Base-by-base conservation (phyloP, 495 filamentous ascomycete species). In the Aspergillus egyptiacus region DNA sequence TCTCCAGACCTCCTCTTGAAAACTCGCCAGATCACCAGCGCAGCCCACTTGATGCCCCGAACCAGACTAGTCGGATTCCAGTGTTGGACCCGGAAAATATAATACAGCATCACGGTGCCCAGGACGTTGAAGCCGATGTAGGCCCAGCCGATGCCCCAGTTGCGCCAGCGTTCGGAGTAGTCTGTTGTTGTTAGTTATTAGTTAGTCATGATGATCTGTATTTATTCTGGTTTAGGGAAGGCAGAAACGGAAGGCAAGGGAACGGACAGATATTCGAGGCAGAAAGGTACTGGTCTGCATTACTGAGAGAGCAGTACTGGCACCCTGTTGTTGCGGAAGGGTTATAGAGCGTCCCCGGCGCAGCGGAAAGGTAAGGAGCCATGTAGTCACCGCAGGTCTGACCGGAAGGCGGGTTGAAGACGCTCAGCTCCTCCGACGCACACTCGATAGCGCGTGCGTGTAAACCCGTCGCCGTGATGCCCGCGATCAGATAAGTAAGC, bases 401-500 rank as follows among this genome's bases (percentile, higher is more conserved):
- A 7, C 71, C 74, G 6, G 66, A 54, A 0, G 78, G 77, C 1
- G 79, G 68, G 24, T 72, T 58, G 57, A 82, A 81, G 0, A 72
- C 61, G 25, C 71, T 76, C 19, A 79, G 54, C 52, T 83, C 79
- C 31, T 57, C 61, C 1, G 35, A 35, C 9, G 68, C 54, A 62
- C 78, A 82, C 5, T 55, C 43, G 25, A 82, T 71, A 0, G 51
- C 38, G 3, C 69, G 57, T 2, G 57, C 62, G 40, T 75, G 68
- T 38, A 80, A 63, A 5, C 69, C 72, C 10, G 77, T 75, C 4
- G 54, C 67, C 0, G 73, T 68, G 37, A 82, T 61, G 20, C 74
- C 76, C 17, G 74, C 65, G 37, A 83, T 68, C 10, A 81, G 64
- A 52, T 83, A 86, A 1, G 79, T 82, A 36, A 80, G 61, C 0